phyloP scores from a whole-genome alignment of 495 filamentous ascomycete genomes.

The Penicillium flavigenum region DNA sequence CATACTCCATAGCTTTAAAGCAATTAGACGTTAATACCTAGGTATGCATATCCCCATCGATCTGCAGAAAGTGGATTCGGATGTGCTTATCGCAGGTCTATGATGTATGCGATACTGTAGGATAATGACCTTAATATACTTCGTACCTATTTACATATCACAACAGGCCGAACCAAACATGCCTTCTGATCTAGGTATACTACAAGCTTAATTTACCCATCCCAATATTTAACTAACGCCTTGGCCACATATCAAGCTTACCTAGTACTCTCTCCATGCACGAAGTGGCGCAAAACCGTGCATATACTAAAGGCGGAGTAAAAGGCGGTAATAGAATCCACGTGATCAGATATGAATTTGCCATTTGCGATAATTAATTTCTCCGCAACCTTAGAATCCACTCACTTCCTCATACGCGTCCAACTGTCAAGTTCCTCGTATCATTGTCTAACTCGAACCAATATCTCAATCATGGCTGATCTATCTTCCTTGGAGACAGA shows the following conservation, averaged over 20 bases:
- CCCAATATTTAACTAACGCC: neutral
- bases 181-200: neutral
- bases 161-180: neutral
- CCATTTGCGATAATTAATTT: conserved; percentile 2
- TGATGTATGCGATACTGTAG: neutral
- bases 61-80: conserved; percentile 6
- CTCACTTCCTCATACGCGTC: neutral
- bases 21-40: neutral
- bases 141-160: neutral
- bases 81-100: conserved; percentile 1
- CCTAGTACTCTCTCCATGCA: too few species aligned
- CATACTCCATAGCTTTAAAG: neutral
- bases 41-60: conserved; percentile 2
- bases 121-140: neutral
- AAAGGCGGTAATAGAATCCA: neutral
- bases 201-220: neutral
- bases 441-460: neutral
- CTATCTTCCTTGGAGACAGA: conserved; percentile 68
- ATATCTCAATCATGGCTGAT: conserved; percentile 54
- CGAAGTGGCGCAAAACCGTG: neutral
- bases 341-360: conserved; percentile 1
- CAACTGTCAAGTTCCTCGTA: neutral
- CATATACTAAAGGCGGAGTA: neutral
- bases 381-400: neutral
- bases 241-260: neutral